Base-by-base conservation (phyloP, 73 alveolate species). In the Symbiodinium pilosum region DNA sequence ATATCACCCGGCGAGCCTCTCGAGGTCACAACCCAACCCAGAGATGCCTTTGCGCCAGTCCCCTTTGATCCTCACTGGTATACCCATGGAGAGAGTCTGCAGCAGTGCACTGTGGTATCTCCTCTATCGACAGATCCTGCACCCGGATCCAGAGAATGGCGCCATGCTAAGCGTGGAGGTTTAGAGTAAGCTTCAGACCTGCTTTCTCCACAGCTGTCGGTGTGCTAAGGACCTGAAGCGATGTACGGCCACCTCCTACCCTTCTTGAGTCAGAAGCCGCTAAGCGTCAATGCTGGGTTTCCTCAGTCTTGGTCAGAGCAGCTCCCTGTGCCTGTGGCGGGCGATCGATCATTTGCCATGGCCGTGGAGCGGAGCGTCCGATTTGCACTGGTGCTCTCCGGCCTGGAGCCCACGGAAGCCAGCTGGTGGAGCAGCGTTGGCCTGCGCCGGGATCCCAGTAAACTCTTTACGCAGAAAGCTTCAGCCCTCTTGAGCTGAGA, bases 81-180 rank as follows among this genome's bases (percentile, higher is more conserved):
- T 59, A 32, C 43, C 42, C 26, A 43, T 9, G 14, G 95, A 88
- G 4, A 59, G 95, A 7, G 44, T 42, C 16, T 47, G 95, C 77
- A 56, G 69, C 69, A 88, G 95, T 38, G 95, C 86, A 4, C 51
- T 88, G 32, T 88, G 95, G 95, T 88, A 88, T 86, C 71, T 88
- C 43, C 87, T 88, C 68, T 88, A 40, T 44, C 86, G 95, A 42
- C 95, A 88, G 86, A 88, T 88, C 8, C 34, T 88, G 38, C 51
- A 88, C 44, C 95, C 95, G 30, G 95, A 88, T 88, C 95, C 95
- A 2, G 95, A 81, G 73, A 88, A 88, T 41, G 95, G 95, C 43
- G 6, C 34, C 51, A 42, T 30, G 84, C 85, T 81, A 24, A 43
- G 84, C 14, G 14, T 4, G 28, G 59, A 32, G 44, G 43, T 47